phyloP scores from a whole-genome alignment of 2,329 filamentous ascomycete species.

The Cladosporium sp. region DNA sequence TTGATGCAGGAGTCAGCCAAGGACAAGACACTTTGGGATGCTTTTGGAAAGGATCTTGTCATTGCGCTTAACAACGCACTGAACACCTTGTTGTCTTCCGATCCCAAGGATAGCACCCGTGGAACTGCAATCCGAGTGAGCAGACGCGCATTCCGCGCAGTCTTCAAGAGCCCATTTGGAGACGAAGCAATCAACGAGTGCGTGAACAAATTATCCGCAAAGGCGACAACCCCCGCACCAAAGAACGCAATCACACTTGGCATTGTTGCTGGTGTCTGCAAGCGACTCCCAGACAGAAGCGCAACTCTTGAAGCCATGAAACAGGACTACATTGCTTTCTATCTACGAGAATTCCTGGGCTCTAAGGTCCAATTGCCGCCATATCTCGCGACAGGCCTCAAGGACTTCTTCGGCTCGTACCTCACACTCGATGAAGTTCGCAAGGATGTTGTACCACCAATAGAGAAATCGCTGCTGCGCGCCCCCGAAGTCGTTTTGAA shows the following conservation, averaged over 20 bases:
- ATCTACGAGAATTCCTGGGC: slow-evolving; percentile 78
- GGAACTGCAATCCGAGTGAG: slow-evolving; percentile 75
- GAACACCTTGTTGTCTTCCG: slow-evolving; percentile 72
- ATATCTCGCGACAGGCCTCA: slow-evolving; percentile 71
- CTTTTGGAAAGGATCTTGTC: slow-evolving; percentile 65
- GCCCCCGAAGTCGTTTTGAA: slow-evolving; percentile 86
- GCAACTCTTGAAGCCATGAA: slow-evolving; percentile 65
- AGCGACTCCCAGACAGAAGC: slow-evolving; percentile 66
- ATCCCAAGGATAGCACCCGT: slow-evolving; percentile 63
- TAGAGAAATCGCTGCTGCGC: slow-evolving; percentile 86
- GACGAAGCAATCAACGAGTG: slow-evolving; percentile 63
- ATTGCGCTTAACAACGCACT: slow-evolving; percentile 70
- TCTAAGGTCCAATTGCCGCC: slow-evolving; percentile 70
- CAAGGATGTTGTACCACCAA: slow-evolving; percentile 71
- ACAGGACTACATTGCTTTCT: slow-evolving; percentile 75
- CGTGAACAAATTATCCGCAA: slow-evolving; percentile 67
- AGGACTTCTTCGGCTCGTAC: slow-evolving; percentile 81
- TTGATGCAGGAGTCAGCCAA: slow-evolving; percentile 70
- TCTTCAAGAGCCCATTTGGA: slow-evolving; percentile 63
- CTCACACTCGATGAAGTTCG: slow-evolving; percentile 71
- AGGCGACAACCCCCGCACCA: slow-evolving; percentile 62
- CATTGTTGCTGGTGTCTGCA: slow-evolving; percentile 81
- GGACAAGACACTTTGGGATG: slow-evolving; percentile 61
- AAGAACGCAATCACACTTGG: slow-evolving; percentile 79
- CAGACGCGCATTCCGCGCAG: slow-evolving; percentile 73